A percentile compares a stretch with the other conserved stretches of the same genome.
Evolutionary conservation across 768 basidiomycete species (phyloP).

Genomic region (Filobasidium wieringae): DNA sequence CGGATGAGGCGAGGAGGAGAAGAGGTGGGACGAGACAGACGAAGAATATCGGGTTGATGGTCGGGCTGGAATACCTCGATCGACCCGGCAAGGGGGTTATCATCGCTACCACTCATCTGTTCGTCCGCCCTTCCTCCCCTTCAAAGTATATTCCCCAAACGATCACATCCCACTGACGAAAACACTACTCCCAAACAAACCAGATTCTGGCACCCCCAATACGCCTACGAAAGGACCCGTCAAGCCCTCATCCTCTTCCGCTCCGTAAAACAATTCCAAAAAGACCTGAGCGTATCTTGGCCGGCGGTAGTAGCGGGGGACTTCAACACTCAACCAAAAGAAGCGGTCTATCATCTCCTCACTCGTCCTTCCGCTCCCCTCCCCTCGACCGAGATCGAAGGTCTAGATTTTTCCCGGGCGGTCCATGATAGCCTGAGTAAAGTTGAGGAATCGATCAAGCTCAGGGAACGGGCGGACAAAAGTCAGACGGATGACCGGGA

Average conservation of each 20-base stretch:
- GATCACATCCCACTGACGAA: constrained; percentile 82
- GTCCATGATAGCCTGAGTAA: constrained; percentile 35
- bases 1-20: constrained; percentile 16
- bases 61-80: constrained; percentile 49
- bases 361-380: constrained; percentile 48
- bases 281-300: constrained; percentile 45
- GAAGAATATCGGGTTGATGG: constrained; percentile 62
- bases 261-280: constrained; percentile 51
- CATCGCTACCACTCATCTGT: constrained; percentile 74
- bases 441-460: constrained; percentile 10
- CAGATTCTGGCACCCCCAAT: constrained; percentile 84
- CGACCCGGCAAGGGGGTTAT: constrained; percentile 49
- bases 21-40: constrained; percentile 32
- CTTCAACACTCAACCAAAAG: constrained; percentile 77
- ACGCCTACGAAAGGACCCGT: constrained; percentile 64
- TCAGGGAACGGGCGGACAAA: neutral
- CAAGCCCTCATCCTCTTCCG: constrained; percentile 66
- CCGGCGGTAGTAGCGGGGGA: constrained; percentile 78
- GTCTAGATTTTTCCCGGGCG: constrained; percentile 51
- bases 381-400: constrained; percentile 47
- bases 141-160: neutral
- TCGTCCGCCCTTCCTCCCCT: constrained; percentile 3
- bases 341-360: constrained; percentile 69
- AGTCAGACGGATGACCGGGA: constrained; percentile 40
- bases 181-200: constrained; percentile 42